phyloP scores from a whole-genome alignment of 306 rosid species.

The Dryas drummondii region DNA sequence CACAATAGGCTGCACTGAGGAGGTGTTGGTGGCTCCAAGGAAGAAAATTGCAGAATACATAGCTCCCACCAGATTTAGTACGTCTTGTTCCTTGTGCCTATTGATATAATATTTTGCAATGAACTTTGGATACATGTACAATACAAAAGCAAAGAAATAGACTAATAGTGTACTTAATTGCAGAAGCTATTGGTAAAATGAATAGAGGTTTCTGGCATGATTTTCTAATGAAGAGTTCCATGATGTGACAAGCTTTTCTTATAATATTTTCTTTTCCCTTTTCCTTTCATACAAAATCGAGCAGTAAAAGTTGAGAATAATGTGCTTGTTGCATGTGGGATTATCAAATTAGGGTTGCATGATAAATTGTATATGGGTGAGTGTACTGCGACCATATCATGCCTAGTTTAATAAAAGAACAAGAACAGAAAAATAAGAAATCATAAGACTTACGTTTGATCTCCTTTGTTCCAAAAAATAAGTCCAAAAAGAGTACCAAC shows the following conservation, averaged over 20 bases:
- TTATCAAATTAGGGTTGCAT: too few species aligned
- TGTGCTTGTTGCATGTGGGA: too few species aligned
- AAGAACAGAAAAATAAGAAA: background rate
- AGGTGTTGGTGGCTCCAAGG: slow-evolving; percentile 27
- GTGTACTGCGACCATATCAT: too few species aligned
- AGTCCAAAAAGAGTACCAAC: slow-evolving; percentile 27
- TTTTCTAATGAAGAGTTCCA: too few species aligned
- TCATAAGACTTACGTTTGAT: slow-evolving; percentile 15
- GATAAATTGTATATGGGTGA: too few species aligned
- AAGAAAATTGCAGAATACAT: slow-evolving; percentile 30
- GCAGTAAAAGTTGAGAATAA: too few species aligned
- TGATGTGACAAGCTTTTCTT: too few species aligned
- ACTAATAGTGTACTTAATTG: background rate
- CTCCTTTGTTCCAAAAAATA: slow-evolving; percentile 35
- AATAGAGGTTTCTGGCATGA: too few species aligned
- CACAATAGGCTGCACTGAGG: slow-evolving; percentile 24
- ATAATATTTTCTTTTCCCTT: too few species aligned
- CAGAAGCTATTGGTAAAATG: background rate
- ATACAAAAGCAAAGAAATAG: background rate
- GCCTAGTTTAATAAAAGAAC: background rate
- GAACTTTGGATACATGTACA: background rate
- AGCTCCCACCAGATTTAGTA: slow-evolving; percentile 27
- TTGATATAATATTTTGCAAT: background rate
- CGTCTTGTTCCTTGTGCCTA: slow-evolving; percentile 21
- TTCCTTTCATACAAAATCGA: too few species aligned